phyloP scores from a whole-genome alignment of 2,329 filamentous ascomycete genomes.

The Sporothrix variecibatus region DNA sequence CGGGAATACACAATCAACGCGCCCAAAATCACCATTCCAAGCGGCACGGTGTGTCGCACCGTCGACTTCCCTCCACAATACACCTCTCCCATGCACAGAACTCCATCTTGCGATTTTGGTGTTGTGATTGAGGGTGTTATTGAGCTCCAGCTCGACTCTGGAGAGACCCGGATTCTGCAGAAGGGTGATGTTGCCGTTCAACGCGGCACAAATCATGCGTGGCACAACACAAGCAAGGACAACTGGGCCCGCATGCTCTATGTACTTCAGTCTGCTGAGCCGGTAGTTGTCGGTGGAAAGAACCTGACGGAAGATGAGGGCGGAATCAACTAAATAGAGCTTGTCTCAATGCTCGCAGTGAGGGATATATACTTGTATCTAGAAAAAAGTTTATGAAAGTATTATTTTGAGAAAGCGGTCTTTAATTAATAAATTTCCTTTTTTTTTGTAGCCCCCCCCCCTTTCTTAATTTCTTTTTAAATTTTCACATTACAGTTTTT shows the following conservation, averaged over 20 bases:
- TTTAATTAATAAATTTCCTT: no score
- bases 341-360: no score
- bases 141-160: neutral
- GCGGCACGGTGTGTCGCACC: neutral
- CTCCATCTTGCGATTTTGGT: neutral
- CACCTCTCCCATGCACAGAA: neutral
- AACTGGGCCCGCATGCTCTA: neutral
- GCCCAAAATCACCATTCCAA: neutral
- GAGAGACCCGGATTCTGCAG: neutral
- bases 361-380: no score
- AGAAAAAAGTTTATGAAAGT: no score
- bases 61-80: neutral
- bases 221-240: neutral
- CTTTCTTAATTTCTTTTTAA: no score
- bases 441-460: no score
- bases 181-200: neutral
- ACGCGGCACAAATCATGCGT: neutral
- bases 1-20: neutral
- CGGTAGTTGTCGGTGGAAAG: neutral
- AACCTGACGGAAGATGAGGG: neutral
- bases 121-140: neutral
- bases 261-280: neutral
- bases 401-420: no score
- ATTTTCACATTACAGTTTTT: no score
- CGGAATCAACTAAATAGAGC: neutral